Evolutionary conservation across 257 asterid genomes (phyloP), one percentile per base, ranked within the genome.

Genomic region (Craterostigma plantagineum): DNA sequence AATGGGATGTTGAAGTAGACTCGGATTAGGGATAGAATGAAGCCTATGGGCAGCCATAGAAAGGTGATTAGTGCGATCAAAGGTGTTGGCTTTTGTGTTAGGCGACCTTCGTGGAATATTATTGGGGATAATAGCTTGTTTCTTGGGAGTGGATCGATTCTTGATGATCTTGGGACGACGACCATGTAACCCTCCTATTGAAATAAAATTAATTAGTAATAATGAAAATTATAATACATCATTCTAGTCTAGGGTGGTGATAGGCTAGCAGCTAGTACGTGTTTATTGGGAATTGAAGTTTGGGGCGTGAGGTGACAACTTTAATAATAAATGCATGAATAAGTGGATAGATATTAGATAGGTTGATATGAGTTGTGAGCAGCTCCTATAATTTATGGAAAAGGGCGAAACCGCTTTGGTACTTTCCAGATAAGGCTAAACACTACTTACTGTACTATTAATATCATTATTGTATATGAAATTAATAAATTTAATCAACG

Each of bases 81-180:
- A 0, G 96, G 96, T 3, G 94, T 81, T 1, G 96, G 96, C 43
- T 84, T 56, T 48, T 78, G 92, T 1, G 71, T 94, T 7, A 75
- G 44, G 18, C 96, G 92, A 13, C 96, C 96, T 34, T 86, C 92
- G 47, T 86, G 96, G 37, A 86, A 86, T 14, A 86, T 86, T 17
- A 81, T 75, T 9, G 91, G 91, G 10, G 74, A 52, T 1, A 69
- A 45, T 14, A 81, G 81, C 38, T 78, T 76, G 66, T 73, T 66
- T 67, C 84, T 60, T 11, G 90, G 65, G 0, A 87, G 44, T 8
- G 98, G 75, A 14, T 68, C 69, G 0, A 35, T 16, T 55, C 56
- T 70, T 43, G 75, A 60, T 43, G 75, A 60, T 50, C 64, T 61
- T 1, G 85, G 71, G 50, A 87, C n/a, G n/a, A n/a, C n/a, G n/a